Conservation (phyloP, 345 rosid species). For the Euclidium syriacum region DNA sequence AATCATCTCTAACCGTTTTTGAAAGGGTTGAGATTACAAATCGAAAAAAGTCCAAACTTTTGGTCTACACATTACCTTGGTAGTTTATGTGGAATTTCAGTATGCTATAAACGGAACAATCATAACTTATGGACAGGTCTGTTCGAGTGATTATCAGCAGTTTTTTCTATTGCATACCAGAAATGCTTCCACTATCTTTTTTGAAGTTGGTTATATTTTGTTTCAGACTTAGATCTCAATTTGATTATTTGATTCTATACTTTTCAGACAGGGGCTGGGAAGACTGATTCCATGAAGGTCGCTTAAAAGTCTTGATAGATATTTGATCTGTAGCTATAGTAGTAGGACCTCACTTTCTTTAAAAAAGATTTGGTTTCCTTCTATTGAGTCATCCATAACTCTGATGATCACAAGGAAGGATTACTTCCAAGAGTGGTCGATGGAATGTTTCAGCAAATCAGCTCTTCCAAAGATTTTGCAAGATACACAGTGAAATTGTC, state of each 20-base stretch:
- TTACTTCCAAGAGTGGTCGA: constrained; percentile 59
- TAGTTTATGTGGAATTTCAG: constrained; percentile 22
- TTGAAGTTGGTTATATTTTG: neutral
- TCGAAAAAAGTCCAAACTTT: too few relatives aligned
- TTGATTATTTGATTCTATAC: neutral
- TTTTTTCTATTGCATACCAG: neutral
- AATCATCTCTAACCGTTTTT: too few relatives aligned
- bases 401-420: constrained; percentile 52
- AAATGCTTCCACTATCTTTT: neutral
- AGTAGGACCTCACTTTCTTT: neutral
- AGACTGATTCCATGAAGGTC: constrained; percentile 80
- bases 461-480: constrained; percentile 33
- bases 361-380: neutral
- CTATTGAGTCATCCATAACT: constrained; percentile 31
- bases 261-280: constrained; percentile 77
- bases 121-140: constrained; percentile 74
- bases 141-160: neutral
- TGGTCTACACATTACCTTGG: neutral
- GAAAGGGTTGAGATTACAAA: too few relatives aligned
- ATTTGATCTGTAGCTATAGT: neutral
- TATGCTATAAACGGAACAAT: too few relatives aligned
- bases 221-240: neutral
- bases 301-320: neutral
- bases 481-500: constrained; percentile 38
- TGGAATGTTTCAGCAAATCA: constrained; percentile 44